phyloP scores from a whole-genome alignment of 2,329 filamentous ascomycete species.

The Exophiala sideris region DNA sequence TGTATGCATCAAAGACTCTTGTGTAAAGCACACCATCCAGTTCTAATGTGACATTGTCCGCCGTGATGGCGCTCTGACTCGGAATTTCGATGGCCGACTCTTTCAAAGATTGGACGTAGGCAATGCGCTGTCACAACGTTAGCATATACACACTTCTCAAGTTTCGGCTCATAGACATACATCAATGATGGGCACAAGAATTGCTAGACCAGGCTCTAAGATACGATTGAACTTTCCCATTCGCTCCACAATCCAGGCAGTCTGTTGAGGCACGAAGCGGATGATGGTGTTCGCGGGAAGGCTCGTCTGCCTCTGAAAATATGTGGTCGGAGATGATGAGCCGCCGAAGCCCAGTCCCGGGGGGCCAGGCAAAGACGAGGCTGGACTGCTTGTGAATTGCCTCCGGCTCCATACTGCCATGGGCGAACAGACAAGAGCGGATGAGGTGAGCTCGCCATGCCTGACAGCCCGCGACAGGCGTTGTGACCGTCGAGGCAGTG shows the following conservation, averaged over 20 bases:
- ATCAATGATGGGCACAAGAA: slow-evolving; percentile 86
- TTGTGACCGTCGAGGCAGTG: slow-evolving; percentile 7
- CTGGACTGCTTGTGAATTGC: slow-evolving; percentile 23
- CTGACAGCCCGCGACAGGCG: slow-evolving; percentile 4
- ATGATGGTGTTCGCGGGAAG: slow-evolving; percentile 92
- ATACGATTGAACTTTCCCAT: slow-evolving; percentile 98
- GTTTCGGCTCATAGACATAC: slow-evolving; percentile 10
- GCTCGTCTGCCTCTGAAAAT: slow-evolving; percentile 64
- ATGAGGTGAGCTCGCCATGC: slow-evolving; percentile 3
- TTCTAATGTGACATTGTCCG: slow-evolving; percentile 96
- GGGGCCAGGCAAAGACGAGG: slow-evolving; percentile 29
- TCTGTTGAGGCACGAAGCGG: slow-evolving; percentile 98
- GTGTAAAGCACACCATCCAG: slow-evolving; percentile 95
- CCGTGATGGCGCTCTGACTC: slow-evolving; percentile 94
- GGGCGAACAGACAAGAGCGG: slow-evolving; percentile 21
- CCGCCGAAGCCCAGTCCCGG: slow-evolving; percentile 32
- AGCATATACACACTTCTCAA: background rate
- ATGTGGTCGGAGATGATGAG: slow-evolving; percentile 60
- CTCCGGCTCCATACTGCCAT: slow-evolving; percentile 26
- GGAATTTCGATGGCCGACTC: slow-evolving; percentile 95
- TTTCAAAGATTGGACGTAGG: slow-evolving; percentile 97
- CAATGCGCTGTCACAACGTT: slow-evolving; percentile 60
- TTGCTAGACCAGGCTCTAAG: slow-evolving; percentile 82
- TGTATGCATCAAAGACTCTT: slow-evolving; percentile 94
- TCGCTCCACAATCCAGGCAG: slow-evolving; percentile 98